A percentile compares a stretch with the other conserved stretches of the same genome.
These are phyloP conservation scores for Aspergillus sp. DNA, from an alignment of 2,329 filamentous ascomycete genomes.

Conservation along the genomic window DNA sequence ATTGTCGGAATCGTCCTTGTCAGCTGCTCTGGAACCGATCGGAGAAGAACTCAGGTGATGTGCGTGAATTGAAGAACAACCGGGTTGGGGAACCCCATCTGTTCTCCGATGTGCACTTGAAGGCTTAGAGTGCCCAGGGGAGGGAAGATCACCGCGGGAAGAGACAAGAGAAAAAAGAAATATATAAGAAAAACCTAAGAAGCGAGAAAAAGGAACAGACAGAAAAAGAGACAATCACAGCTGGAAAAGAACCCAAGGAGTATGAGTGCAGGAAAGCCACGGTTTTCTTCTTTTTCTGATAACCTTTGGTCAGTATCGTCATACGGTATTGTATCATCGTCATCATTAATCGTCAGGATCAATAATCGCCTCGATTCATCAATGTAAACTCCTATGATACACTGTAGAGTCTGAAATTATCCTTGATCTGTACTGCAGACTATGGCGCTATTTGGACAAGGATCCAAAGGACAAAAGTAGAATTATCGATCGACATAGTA, in stretches of 20 bases:
- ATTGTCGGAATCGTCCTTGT: constrained; percentile 3
- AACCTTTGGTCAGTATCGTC: constrained; percentile 4
- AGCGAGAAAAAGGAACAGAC: background rate
- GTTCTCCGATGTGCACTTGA: background rate
- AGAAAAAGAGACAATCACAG: background rate
- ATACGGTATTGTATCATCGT: constrained; percentile 3
- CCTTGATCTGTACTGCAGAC: background rate
- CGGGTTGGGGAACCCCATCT: background rate
- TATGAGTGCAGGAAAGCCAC: background rate
- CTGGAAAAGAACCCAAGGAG: background rate
- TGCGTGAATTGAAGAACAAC: background rate
- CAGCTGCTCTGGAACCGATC: background rate
- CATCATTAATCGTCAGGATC: background rate
- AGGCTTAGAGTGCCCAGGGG: background rate
- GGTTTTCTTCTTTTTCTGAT: background rate
- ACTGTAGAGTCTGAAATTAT: background rate
- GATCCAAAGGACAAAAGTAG: background rate
- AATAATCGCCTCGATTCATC: background rate
- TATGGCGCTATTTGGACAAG: background rate
- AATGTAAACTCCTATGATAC: background rate
- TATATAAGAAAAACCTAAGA: background rate
- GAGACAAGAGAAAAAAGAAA: background rate
- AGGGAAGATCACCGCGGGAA: background rate
- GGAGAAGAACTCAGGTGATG: background rate
- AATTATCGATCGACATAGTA: background rate